Conservation (phyloP, 768 basidiomycete genomes). For the Suillus placidus region DNA sequence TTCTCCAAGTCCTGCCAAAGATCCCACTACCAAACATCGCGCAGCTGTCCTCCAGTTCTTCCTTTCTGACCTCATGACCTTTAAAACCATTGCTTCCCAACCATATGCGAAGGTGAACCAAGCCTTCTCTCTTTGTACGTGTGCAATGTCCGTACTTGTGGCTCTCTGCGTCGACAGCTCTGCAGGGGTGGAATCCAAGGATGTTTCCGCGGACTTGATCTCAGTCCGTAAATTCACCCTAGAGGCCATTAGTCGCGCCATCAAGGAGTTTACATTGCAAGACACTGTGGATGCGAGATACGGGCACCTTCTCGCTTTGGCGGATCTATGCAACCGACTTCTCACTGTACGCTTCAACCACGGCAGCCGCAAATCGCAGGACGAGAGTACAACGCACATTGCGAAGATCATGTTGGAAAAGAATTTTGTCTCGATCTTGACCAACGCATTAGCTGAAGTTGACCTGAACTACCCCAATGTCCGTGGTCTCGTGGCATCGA, state of each 20-base stretch:
- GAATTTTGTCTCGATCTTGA: conserved; percentile 88
- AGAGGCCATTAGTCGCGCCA: conserved; percentile 82
- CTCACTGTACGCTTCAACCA: conserved; percentile 75
- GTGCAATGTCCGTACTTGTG: conserved; percentile 88
- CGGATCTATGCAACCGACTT: conserved; percentile 86
- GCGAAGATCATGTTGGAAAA: conserved; percentile 99
- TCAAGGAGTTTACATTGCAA: conserved; percentile 72
- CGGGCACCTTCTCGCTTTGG: conserved; percentile 82
- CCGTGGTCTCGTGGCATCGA: conserved; percentile 79
- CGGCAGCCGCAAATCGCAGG: conserved; percentile 51
- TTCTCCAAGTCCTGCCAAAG: conserved; percentile 68
- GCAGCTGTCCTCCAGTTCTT: conserved; percentile 76
- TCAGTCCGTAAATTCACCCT: conserved; percentile 91
- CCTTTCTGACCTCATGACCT: conserved; percentile 80
- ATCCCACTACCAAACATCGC: conserved; percentile 58
- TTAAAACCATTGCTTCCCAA: conserved; percentile 69
- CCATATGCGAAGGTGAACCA: conserved; percentile 56
- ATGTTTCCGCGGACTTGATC: conserved; percentile 75
- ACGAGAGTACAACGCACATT: conserved; percentile 85
- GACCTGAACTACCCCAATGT: conserved; percentile 96
- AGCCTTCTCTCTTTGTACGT: conserved; percentile 70
- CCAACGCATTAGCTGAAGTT: conserved; percentile 85
- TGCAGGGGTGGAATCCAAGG: conserved; percentile 67
- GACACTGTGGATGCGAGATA: conserved; percentile 77
- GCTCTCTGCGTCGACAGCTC: conserved; percentile 91